phyloP scores from a whole-genome alignment of 768 basidiomycete genomes.

The Tulasnella sp. region DNA sequence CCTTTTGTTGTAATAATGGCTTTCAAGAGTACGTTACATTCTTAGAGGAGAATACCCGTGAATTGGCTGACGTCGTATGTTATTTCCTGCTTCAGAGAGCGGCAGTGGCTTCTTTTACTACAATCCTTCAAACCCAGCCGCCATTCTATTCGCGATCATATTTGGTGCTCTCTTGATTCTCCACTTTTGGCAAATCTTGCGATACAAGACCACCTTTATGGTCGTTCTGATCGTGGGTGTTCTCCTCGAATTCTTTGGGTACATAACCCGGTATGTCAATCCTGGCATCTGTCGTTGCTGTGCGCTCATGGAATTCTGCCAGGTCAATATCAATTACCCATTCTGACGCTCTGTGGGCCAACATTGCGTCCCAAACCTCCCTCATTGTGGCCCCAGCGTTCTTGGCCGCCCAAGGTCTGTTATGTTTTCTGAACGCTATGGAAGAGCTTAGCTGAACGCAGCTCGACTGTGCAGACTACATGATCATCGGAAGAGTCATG shows the following conservation, averaged over 20 bases:
- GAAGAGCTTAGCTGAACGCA: neutral
- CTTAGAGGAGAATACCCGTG: neutral
- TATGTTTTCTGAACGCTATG: neutral
- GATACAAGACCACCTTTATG: slow-evolving; percentile 2
- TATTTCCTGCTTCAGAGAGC: neutral
- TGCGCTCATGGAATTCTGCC: neutral
- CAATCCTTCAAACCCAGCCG: neutral
- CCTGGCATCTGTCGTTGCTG: neutral
- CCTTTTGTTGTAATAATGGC: neutral
- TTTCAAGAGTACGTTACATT: neutral
- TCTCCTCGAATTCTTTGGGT: neutral
- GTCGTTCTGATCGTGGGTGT: neutral
- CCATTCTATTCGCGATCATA: neutral
- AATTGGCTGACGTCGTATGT: neutral
- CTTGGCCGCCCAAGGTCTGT: slow-evolving; percentile 11
- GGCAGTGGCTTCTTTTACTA: neutral
- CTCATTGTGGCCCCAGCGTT: slow-evolving; percentile 15
- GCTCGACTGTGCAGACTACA: slow-evolving; percentile 8
- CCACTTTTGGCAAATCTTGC: neutral
- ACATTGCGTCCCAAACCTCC: neutral
- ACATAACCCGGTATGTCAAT: neutral
- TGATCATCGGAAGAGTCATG: slow-evolving; percentile 15
- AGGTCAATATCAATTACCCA: slow-evolving; percentile 1
- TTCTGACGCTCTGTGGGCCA: neutral
- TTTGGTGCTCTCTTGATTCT: neutral